Evolutionary conservation across 208 protist species (phyloP).

Genomic region (Trypanosoma boissoni): DNA sequence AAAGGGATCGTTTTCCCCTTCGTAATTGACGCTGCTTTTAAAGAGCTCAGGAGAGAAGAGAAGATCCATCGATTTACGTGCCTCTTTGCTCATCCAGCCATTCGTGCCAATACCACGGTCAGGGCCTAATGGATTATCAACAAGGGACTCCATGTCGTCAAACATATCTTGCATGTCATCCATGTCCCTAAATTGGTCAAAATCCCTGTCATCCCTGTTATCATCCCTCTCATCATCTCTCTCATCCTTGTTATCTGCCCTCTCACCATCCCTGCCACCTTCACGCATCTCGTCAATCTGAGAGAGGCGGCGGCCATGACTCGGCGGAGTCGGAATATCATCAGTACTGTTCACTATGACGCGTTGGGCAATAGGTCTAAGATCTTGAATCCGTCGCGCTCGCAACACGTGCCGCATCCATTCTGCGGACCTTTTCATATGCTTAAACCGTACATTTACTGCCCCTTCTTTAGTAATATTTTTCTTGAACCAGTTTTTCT

Average conservation of each 20-base stretch:
- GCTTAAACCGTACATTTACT: conserved; percentile 15
- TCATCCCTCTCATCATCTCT: background rate
- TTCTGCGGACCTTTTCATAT: conserved; percentile 1
- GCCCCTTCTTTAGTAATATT: conserved; percentile 22
- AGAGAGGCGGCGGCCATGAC: background rate
- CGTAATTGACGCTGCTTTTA: conserved; percentile 28
- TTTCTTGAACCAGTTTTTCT: conserved; percentile 69
- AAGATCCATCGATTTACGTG: conserved; percentile 61
- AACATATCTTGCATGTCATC: conserved; percentile 7
- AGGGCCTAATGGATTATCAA: background rate
- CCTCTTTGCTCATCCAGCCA: conserved; percentile 63
- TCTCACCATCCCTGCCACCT: background rate
- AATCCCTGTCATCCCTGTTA: conserved; percentile 16
- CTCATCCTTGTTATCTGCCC: background rate
- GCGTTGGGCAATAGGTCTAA: background rate
- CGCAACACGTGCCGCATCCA: conserved; percentile 9
- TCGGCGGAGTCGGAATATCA: background rate
- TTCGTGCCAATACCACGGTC: conserved; percentile 34
- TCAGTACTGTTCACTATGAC: background rate
- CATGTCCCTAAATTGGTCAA: conserved; percentile 19
- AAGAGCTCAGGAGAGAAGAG: conserved; percentile 75
- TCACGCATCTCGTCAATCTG: conserved; percentile 7
- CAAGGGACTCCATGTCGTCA: background rate
- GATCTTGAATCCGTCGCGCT: conserved; percentile 13
- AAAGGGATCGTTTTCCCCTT: conserved; percentile 36